Base-by-base conservation (phyloP, 352 stramenopile genomes). In the Elongisporangium prolatum region DNA sequence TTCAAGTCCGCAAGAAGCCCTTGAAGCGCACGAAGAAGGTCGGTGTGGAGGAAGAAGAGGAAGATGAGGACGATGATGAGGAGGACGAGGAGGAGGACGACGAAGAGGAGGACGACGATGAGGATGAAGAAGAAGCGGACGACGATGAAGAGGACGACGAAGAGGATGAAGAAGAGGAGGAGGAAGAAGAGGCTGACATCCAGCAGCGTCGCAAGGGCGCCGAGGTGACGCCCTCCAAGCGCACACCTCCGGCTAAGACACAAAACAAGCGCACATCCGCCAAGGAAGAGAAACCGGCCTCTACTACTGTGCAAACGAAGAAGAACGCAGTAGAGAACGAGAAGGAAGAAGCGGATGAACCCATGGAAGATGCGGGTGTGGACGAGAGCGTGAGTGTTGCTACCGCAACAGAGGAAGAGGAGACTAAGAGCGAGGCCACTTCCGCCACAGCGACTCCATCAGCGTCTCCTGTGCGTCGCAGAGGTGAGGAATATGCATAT, bases 381-480 rank as follows among this genome's bases (percentile, higher is more conserved):
- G 16, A n/a, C 14, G 20, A 22, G 20, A 64, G 56, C 4, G 34
- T 37, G 10, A 72, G 56, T 9, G 71, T 25, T 21, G 66, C 28
- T 8, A 40, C 68, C 47, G 50, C 44, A 4, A 60, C 65, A 20
- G 67, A 71, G 8, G 59, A 61, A 13, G 59, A 67, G 20, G 61
- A 66, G 53, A 52, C 48, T 17, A 60, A 55, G 14, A 75, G 61
- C 50, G 62, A 72, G 20, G 28, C 56, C 18, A 62, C 57, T 34
- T 80, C 68, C 11, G 64, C 55, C 2, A 49, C 66, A 1, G 49
- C 53, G 6, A 74, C 76, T 11, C 69, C 73, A 3, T 66, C 60
- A 0, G 72, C 71, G 13, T 84, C 76, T 5, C 72, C 75, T 56
- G 62, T 67, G 17, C 72, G 75, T 18, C 71, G 66, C 16, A 85